phyloP scores from a whole-genome alignment of 208 protist species.

The Porcisia hertigi region DNA sequence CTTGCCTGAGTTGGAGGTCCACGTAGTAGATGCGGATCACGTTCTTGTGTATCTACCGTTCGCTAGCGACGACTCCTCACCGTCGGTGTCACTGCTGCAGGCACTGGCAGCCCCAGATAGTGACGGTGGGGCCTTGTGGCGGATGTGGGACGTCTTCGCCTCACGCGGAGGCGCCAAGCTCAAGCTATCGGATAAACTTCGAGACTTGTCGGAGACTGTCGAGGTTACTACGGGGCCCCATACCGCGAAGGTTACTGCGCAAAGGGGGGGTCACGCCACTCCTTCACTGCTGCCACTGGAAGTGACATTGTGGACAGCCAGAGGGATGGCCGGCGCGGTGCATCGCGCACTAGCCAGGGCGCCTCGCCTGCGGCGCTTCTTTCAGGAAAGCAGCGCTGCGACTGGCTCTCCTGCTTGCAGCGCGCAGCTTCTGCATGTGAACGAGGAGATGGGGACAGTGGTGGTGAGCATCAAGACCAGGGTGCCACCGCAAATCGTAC shows the following conservation, averaged over 20 bases:
- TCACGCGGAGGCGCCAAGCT: not conserved
- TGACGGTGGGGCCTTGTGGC: slow-evolving; percentile 7
- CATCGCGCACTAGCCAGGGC: not conserved
- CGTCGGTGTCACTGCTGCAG: slow-evolving; percentile 6
- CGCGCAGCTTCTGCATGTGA: too few relatives aligned
- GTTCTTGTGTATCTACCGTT: slow-evolving; percentile 55
- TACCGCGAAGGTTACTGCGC: too few relatives aligned
- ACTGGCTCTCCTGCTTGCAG: not conserved
- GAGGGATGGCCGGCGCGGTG: slow-evolving; percentile 11
- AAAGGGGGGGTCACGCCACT: not conserved
- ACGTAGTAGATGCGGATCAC: slow-evolving; percentile 54
- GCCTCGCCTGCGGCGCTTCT: slow-evolving; percentile 11
- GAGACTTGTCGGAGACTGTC: not conserved
- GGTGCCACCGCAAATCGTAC: too few relatives aligned
- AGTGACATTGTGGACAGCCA: slow-evolving; percentile 41
- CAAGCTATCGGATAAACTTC: slow-evolving; percentile 21
- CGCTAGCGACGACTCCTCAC: not conserved
- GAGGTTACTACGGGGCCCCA: not conserved
- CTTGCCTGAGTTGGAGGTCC: slow-evolving; percentile 25
- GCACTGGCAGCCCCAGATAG: slow-evolving; percentile 1
- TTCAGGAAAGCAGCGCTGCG: not conserved
- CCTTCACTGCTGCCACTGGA: not conserved
- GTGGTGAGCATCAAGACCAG: not conserved
- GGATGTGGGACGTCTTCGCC: slow-evolving; percentile 10
- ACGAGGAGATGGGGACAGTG: slow-evolving; percentile 6